Base-by-base conservation (phyloP, 2,329 filamentous ascomycete genomes). In the Colletotrichum sublineola region DNA sequence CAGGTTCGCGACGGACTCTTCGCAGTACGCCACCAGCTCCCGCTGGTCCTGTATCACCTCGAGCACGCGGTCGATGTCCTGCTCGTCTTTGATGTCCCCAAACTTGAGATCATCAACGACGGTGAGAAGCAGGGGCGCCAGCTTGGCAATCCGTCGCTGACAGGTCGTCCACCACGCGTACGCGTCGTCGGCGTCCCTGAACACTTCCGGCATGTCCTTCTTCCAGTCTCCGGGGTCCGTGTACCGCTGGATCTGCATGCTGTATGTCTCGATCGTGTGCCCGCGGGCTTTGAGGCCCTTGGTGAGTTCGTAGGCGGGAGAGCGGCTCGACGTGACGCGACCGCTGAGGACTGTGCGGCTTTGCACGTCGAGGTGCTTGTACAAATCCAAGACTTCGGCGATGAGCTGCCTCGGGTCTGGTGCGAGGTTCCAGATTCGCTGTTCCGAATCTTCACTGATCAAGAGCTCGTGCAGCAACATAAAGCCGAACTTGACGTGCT, bases 401-500 rank as follows among this genome's bases (percentile, higher is more conserved):
- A 74, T 52, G 62, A 75, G 65, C 14, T 71, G 56, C 12, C 66
- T 42, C 8, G 74, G 74, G 36, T 74, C 64, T 0, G 74, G 72
- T 0, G 74, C 74, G 14, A 75, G 71, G 31, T 63, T 68, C 55
- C 71, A 65, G 57, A 75, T 52, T 15, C 67, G 61, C 18, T 71
- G 61, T 1, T 71, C 60, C 24, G 58, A 24, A 38, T 68, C 61
- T 0, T 48, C 65, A 20, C 61, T 63, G 2, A 58, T 60, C 2
- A 74, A 36, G 1, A 74, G 38, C 44, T 71, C 60, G 9, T 74
- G 68, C 44, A 75, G 38, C 65, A 75, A 18, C 15, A 71, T 66
- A 31, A 84, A 83, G 48, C 82, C 82, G 44, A 83, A 80, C 1
- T 77, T 81, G 55, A 84, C 76, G 63, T 84, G 82, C 67, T 84